Evolutionary conservation across 108 stramenopile species (phyloP), one percentile per base, ranked within the genome.

Genomic region (Seminavis robusta): DNA sequence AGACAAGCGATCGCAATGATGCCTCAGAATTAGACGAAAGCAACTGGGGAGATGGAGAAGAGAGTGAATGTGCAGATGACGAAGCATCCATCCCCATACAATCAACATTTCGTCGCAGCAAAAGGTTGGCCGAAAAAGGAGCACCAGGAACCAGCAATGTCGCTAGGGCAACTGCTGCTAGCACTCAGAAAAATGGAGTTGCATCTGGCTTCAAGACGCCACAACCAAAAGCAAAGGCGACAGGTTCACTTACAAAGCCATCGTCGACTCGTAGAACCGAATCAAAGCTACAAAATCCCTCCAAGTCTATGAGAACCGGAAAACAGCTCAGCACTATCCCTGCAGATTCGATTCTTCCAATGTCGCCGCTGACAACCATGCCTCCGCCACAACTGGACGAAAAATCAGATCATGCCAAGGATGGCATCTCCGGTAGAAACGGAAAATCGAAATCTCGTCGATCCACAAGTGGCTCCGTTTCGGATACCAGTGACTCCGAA

Each of bases 261-360:
- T 47, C 43, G 17, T 43, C 50, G 37, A 53, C 68, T n/a, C n/a
- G 42, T 37, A 47, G 67, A 19, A 48, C 33, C 16, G 45, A 63
- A 47, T 52, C 63, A 4, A 74, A 66, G 32, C 47, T 73, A 27
- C 54, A 61, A 46, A 80, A 61, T 47, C 71, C 62, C 43, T 26
- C 63, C 3, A 68, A 31, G 25, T 61, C 61, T 6, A 69, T 60
- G 15, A 77, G 82, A 4, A 66, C 65, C 29, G 69, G 79, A 19
- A 85, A 83, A 47, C 72, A 57, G 10, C 68, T 88, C 6, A 75
- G 80, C 7, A 73, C 74, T 1, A 84, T 84, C 44, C 84, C 84
- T 0, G 67, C 86, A 13, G 56, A 74, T 27, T 21, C 51, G 8
- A 65, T 75, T 25, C 79, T 74, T 4, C 74, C 77, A 6, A 69